Percentiles rank a stretch among this genome's conserved stretches.
phyloP scores from a whole-genome alignment of 2,329 filamentous ascomycete genomes.

The Stagonosporopsis chrysanthemi region DNA sequence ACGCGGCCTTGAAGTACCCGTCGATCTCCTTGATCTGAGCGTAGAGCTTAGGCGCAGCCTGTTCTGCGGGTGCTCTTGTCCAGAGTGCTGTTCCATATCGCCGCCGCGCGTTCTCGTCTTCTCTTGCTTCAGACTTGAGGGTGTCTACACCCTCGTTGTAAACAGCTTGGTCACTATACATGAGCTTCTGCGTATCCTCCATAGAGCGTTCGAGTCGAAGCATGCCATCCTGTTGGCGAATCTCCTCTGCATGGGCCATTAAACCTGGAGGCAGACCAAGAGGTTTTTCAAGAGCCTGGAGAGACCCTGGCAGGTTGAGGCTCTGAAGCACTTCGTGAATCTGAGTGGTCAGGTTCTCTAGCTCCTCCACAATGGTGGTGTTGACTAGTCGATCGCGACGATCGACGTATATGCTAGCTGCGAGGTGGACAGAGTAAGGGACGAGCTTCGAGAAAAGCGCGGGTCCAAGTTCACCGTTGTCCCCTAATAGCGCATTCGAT shows the following conservation, averaged over 20 bases:
- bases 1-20: conserved; percentile 80
- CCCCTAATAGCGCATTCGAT: conserved; percentile 80
- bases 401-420: conserved; percentile 94
- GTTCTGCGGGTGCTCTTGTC: conserved; percentile 72
- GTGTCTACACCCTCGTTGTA: conserved; percentile 86
- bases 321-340: conserved; percentile 81
- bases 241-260: conserved; percentile 89
- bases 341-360: conserved; percentile 81
- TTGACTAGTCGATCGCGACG: conserved; percentile 89
- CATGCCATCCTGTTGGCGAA: conserved; percentile 87
- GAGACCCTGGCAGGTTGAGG: conserved; percentile 85
- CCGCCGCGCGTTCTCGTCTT: conserved; percentile 76
- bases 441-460: conserved; percentile 91
- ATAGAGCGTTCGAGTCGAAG: conserved; percentile 79
- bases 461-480: conserved; percentile 79
- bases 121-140: conserved; percentile 79
- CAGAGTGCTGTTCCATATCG: conserved; percentile 90
- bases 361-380: conserved; percentile 81
- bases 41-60: conserved; percentile 77
- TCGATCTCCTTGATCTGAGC: conserved; percentile 79
- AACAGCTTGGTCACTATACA: conserved; percentile 75
- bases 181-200: conserved; percentile 89
- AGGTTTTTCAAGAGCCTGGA: conserved; percentile 95
- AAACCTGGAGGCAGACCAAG: conserved; percentile 86
- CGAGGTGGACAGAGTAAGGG: conserved; percentile 93